Evolutionary conservation across 2,329 filamentous ascomycete genomes (phyloP).

Genomic region (Aspergillus bombycis): DNA sequence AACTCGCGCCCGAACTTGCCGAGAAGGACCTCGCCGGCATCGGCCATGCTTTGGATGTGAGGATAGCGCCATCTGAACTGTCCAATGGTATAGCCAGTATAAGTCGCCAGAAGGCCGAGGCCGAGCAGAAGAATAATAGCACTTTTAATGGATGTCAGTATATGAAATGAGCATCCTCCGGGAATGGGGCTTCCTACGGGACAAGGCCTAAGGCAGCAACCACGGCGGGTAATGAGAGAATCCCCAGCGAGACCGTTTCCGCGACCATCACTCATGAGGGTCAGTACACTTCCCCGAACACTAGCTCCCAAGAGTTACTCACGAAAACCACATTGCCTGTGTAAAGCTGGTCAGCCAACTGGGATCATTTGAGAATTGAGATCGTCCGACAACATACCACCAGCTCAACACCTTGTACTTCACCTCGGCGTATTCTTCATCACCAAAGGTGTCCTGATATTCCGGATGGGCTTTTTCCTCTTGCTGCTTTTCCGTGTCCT

Average conservation of each 20-base stretch:
- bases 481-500: conserved; percentile 18
- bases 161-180: not conserved
- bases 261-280: conserved; percentile 53
- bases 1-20: conserved; percentile 65
- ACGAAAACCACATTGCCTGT: conserved; percentile 45
- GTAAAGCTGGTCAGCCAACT: not conserved
- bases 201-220: conserved; percentile 56
- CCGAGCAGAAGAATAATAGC: conserved; percentile 53
- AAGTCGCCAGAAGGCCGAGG: conserved; percentile 58
- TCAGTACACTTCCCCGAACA: conserved; percentile 2
- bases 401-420: conserved; percentile 54
- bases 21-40: conserved; percentile 63
- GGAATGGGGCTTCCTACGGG: conserved; percentile 36
- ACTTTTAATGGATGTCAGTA: not conserved
- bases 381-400: conserved; percentile 27
- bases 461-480: conserved; percentile 9
- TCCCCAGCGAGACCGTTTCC: conserved; percentile 59
- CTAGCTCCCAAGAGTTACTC: conserved; percentile 14
- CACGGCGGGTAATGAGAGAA: conserved; percentile 56
- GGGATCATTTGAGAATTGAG: not conserved
- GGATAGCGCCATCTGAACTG: conserved; percentile 60
- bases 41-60: conserved; percentile 64
- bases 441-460: conserved; percentile 35
- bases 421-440: conserved; percentile 43
- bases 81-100: conserved; percentile 61